A percentile compares a stretch with the other conserved stretches of the same genome.
These are phyloP conservation scores for Penicillium pancosmium DNA, from an alignment of 495 filamentous ascomycete species.

Conservation along the genomic window DNA sequence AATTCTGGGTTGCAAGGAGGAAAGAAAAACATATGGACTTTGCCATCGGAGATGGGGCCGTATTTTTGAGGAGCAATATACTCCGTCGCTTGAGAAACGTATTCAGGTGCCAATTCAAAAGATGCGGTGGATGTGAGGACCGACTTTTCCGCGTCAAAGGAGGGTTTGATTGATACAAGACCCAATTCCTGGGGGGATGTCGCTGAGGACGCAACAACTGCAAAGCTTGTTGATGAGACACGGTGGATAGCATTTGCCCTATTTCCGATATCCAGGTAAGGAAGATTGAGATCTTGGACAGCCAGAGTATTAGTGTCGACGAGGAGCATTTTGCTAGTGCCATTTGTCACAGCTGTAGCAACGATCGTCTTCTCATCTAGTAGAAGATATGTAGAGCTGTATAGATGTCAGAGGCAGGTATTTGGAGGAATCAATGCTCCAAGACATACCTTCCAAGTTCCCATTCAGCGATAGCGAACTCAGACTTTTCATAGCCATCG, in stretches of 20 bases:
- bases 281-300: constrained; percentile 24
- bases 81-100: constrained; percentile 38
- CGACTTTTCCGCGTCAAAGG: constrained; percentile 15
- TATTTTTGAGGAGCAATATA: constrained; percentile 29
- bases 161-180: constrained; percentile 19
- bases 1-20: constrained; percentile 48
- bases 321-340: constrained; percentile 26
- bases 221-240: constrained; percentile 25
- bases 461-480: constrained; percentile 45
- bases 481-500: constrained; percentile 38
- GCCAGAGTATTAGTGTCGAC: constrained; percentile 23
- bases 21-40: constrained; percentile 46
- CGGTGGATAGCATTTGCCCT: constrained; percentile 19
- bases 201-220: constrained; percentile 23
- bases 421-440: neutral
- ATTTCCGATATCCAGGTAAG: constrained; percentile 24
- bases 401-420: neutral
- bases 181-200: constrained; percentile 28
- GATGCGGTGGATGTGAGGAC: constrained; percentile 29
- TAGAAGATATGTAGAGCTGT: constrained; percentile 38
- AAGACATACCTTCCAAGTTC: constrained; percentile 37
- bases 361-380: constrained; percentile 41
- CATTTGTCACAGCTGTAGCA: constrained; percentile 31
- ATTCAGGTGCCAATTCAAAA: constrained; percentile 25
- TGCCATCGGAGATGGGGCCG: constrained; percentile 23